These are phyloP conservation scores for Macadamia tetraphylla DNA, from an alignment of 164 flowering plant species.

Conservation along the genomic window DNA sequence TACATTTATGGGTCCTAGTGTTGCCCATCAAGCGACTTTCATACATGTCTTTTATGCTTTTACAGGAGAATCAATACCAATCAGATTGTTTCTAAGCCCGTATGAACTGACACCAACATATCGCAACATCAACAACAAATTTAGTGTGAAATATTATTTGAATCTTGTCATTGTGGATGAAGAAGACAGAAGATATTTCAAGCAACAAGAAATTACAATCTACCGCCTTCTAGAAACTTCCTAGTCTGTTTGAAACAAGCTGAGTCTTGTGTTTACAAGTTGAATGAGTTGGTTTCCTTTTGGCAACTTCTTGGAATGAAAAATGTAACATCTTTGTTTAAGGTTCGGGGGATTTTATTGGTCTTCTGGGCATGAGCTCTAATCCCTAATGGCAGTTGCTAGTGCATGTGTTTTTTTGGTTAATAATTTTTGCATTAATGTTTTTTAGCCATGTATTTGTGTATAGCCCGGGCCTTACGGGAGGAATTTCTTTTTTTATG, in stretches of 20 bases:
- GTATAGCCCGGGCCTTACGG: too few relatives aligned
- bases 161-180: slow-evolving; percentile 30
- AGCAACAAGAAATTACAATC: slow-evolving; percentile 27
- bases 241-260: not conserved
- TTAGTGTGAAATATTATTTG: slow-evolving; percentile 26
- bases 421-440: too few relatives aligned
- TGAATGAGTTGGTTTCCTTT: too few relatives aligned
- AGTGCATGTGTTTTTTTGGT: too few relatives aligned
- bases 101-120: slow-evolving; percentile 24
- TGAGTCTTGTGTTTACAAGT: not conserved
- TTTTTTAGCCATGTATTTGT: too few relatives aligned
- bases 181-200: slow-evolving; percentile 28
- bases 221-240: slow-evolving; percentile 19
- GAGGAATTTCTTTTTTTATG: too few relatives aligned
- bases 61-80: slow-evolving; percentile 29
- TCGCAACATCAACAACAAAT: slow-evolving; percentile 8
- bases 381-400: too few relatives aligned
- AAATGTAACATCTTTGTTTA: too few relatives aligned
- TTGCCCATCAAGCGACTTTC: not conserved
- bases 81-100: slow-evolving; percentile 7
- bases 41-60: not conserved
- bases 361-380: too few relatives aligned
- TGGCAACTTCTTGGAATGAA: too few relatives aligned
- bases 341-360: too few relatives aligned
- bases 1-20: not conserved